Evolutionary conservation across 257 asterid species (phyloP), one percentile per base, ranked within the genome.

Genomic region (Cinchona pubescens): DNA sequence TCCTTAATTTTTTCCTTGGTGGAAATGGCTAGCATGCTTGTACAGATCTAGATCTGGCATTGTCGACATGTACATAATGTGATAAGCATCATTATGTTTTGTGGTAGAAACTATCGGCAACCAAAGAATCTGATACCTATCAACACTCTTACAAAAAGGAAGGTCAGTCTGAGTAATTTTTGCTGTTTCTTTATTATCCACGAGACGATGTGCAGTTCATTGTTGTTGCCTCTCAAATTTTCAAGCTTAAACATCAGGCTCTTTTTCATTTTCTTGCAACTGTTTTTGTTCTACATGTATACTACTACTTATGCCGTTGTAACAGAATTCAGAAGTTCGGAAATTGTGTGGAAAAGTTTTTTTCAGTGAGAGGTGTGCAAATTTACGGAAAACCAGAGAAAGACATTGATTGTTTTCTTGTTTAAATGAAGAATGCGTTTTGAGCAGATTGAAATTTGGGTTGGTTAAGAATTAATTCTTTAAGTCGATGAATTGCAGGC

Each of bases 1-100:
- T 91, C 73, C 93, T n/a, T n/a, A n/a, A n/a, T n/a, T n/a, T n/a
- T n/a, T n/a, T n/a, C n/a, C n/a, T n/a, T n/a, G n/a, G n/a, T n/a
- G 88, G 98, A 92, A 85, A 91, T 95, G 97, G 96, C 98, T 1
- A 79, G 88, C 72, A 91, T 95, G 96, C 82, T 92, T 25, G 96
- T 98, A 51, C n/a, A 92, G 99, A 81, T 82, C 92, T 85, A 95
- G 99, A 69, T 96, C 98, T 53, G 99, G 97, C 70, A 84, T 95
- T 19, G 98, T 91, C 56, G 89, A 92, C 37, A 95, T 78, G 58
- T 95, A 67, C 98, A 95, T 81, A 90, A 92, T 73, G 87, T 85
- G 77, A 95, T 91, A 81, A 95, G 97, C 25, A 91, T 95, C 77
- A 95, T 92, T 71, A 91, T 95, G 98, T 95, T 92, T 61, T 94